Percentiles rank a stretch among this genome's conserved stretches.
Conservation (phyloP, 179 eudicot species). For the Silene vulgaris region DNA sequence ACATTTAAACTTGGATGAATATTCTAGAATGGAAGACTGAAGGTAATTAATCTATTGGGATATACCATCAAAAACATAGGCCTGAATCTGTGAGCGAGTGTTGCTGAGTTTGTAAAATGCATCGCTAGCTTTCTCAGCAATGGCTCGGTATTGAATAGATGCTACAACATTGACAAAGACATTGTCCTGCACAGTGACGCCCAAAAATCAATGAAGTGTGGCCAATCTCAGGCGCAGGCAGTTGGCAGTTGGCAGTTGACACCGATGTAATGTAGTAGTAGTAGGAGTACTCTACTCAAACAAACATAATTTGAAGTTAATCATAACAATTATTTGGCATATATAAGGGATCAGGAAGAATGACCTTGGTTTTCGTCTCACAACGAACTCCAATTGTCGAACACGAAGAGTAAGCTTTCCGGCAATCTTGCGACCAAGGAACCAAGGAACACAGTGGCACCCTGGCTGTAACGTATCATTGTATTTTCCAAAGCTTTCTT, state of each 20-base stretch:
- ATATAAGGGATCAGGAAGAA: not conserved
- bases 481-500: conserved; percentile 38
- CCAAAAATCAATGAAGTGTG: conserved; percentile 5
- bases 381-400: conserved; percentile 38
- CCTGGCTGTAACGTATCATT: conserved; percentile 36
- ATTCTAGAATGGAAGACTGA: not conserved
- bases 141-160: conserved; percentile 37
- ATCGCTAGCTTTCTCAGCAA: conserved; percentile 37
- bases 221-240: not conserved
- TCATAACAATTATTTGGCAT: too few species aligned
- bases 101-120: conserved; percentile 43
- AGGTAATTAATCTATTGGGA: not conserved
- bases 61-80: conserved; percentile 45
- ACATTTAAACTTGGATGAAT: not conserved
- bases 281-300: not conserved
- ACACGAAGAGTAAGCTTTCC: conserved; percentile 40
- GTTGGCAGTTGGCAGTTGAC: not conserved
- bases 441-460: conserved; percentile 40
- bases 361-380: conserved; percentile 46
- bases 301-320: too few species aligned
- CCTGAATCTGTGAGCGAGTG: conserved; percentile 41
- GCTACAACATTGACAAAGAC: conserved; percentile 47
- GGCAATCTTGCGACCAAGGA: conserved; percentile 30
- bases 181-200: conserved; percentile 35
- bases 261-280: not conserved